A percentile compares a stretch with the other conserved stretches of the same genome.
Conservation (phyloP, 192 early-diverging fungal genomes). For the Linnemannia exigua region DNA sequence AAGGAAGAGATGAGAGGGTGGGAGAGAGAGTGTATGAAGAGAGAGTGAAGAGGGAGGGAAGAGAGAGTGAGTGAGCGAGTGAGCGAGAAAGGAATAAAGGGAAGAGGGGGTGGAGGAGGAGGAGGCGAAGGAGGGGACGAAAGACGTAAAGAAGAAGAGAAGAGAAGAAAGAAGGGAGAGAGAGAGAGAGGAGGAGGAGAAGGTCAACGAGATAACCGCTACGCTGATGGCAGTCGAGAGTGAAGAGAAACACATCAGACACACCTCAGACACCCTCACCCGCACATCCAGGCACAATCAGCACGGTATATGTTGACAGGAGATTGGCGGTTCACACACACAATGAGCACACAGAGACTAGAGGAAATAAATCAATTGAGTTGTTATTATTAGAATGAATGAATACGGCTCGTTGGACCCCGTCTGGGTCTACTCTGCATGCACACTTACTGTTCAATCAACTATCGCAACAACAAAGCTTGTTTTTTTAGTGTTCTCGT, state of each 20-base stretch:
- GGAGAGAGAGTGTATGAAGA: not conserved
- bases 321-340: too few species aligned
- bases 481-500: too few species aligned
- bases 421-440: too few species aligned
- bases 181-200: not conserved
- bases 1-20: too few species aligned
- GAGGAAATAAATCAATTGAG: too few species aligned
- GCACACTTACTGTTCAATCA: too few species aligned
- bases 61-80: not conserved
- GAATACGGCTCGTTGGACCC: too few species aligned
- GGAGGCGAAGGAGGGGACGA: not conserved
- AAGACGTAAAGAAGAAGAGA: not conserved
- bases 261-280: not conserved
- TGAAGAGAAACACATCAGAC: slow-evolving; percentile 7
- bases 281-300: not conserved
- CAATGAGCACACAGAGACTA: too few species aligned
- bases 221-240: not conserved
- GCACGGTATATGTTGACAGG: too few species aligned
- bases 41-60: not conserved
- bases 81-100: not conserved
- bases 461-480: too few species aligned
- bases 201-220: too few species aligned
- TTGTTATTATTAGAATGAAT: too few species aligned
- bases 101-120: not conserved
- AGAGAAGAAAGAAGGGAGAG: not conserved